Conservation (phyloP, 305 asterid genomes). For the Withania somnifera region DNA sequence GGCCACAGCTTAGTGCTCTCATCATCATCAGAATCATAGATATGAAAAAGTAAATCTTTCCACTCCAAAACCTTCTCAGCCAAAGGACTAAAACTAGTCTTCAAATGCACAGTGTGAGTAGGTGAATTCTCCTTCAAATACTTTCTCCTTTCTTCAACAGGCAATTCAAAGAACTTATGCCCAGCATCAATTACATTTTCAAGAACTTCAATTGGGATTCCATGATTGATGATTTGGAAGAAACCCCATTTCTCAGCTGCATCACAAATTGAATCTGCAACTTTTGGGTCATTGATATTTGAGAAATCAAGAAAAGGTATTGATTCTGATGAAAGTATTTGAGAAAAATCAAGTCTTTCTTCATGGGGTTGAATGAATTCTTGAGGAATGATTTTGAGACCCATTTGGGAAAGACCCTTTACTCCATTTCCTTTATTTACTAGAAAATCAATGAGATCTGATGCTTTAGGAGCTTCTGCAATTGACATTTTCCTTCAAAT, state of each 20-base stretch:
- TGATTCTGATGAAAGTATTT: conserved; percentile 7
- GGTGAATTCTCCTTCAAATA: conserved; percentile 33
- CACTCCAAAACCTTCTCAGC: conserved; percentile 36
- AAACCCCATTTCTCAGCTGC: conserved; percentile 36
- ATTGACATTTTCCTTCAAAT: conserved; percentile 6
- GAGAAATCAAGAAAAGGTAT: conserved; percentile 34
- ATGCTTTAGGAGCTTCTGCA: neutral
- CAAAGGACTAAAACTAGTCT: conserved; percentile 30
- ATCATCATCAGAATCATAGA: conserved; percentile 9
- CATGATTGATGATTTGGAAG: conserved; percentile 36
- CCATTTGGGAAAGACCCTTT: conserved; percentile 25
- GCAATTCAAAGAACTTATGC: conserved; percentile 28
- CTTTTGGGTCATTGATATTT: conserved; percentile 16
- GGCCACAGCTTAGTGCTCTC: conserved; percentile 26
- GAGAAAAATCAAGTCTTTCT: conserved; percentile 19
- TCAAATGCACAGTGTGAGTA: conserved; percentile 19
- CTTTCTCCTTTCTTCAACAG: conserved; percentile 35
- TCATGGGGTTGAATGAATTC: conserved; percentile 29
- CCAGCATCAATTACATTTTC: conserved; percentile 29
- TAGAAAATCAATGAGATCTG: conserved; percentile 23
- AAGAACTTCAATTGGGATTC: conserved; percentile 30
- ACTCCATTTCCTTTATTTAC: conserved; percentile 28
- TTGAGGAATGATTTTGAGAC: conserved; percentile 17
- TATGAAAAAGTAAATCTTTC: conserved; percentile 40
- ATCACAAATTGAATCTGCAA: conserved; percentile 18